Base-by-base conservation (phyloP, 1,284 basidiomycete genomes). In the Microbotryum violaceum region DNA sequence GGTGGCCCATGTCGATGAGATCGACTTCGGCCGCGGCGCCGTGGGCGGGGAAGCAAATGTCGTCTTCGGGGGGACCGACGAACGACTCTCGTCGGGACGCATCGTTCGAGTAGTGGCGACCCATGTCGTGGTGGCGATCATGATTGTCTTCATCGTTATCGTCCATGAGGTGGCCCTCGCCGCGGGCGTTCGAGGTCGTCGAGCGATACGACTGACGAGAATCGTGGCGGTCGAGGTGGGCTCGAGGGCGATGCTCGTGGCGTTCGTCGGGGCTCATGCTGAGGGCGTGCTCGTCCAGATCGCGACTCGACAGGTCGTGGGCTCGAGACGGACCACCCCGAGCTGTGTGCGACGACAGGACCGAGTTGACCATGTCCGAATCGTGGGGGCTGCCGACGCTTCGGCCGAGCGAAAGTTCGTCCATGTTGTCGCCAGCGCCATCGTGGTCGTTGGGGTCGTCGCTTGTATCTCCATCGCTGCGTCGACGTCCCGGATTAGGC, bases 1-100 rank as follows among this genome's bases (percentile, higher is more conserved):
- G 37, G 45, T 54, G 49, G 37, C 58, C 58, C 27, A 61, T 56
- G 53, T 60, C 58, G n/a, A 60, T 27, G n/a, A 61, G 55, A 51
- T 69, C 64, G 53, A 65, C 50, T 18, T 69, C 67, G 50, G 63
- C 59, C 1, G 63, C 61, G 1, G 65, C 65, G 25, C 65, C 65
- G 53, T 69, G 67, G 0, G 65, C 61, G 1, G 67, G 67, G 58
- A 67, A 69, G 44, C 67, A 69, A 49, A 69, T 64, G 59, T 69
- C 67, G 56, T 69, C 65, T 52, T 66, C 65, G 49, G 65, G 65
- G 42, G 59, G 53, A 50, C 65, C 67, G 44, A 61, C 59, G n/a
- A 59, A 54, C 2, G 62, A 64, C 7, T 63, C 62, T 6, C 60
- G 61, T 0, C 64, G 52, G 6, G 64, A 66, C 49, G 64, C 58